Evolutionary conservation across 805 yeast species (phyloP), one percentile per base, ranked within the genome.

Genomic region (Crinitomyces ghanaensis): DNA sequence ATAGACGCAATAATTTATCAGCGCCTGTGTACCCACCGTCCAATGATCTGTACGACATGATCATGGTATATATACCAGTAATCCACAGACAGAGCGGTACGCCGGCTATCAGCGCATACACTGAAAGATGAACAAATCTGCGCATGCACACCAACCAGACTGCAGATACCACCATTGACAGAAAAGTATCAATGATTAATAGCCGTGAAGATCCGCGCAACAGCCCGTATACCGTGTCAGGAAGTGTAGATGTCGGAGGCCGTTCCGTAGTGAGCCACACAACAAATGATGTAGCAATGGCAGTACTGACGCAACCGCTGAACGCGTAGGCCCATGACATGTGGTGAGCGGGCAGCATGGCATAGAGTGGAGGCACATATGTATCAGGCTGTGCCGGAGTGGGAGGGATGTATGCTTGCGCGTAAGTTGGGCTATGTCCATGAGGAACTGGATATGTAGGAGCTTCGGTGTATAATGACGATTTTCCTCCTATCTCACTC

Each of bases 1-100:
- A 37, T 56, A 56, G 50, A 11, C 58, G 41, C 57, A 56, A 50
- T 4, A 41, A 48, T 8, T 35, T 19, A 36, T 53, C 57, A 38
- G 54, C 59, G 3, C 39, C 19, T 5, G 56, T 38, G 35, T 43
- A 32, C n/a, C 56, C 56, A 9, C 54, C 56, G 42, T 44, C 39
- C 9, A 49, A 42, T 26, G 45, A 44, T 12, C 48, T 41, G 33
- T 50, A 51, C 7, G 58, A 54, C 55, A 53, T 48, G 36, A 49
- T 43, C 13, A 48, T 28, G 9, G 59, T 45, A 30, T 49, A 48
- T 12, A 55, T 40, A 6, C 43, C 29, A 19, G 52, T 28, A 3
- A 39, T 40, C 8, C 46, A 28, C 15, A 53, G 36, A n/a, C 47
- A 44, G 11, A 48, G 33, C 11, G 59, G 59, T 6, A 55, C 53